phyloP scores from a whole-genome alignment of 2,329 filamentous ascomycete genomes.

The Phialophora tarda region DNA sequence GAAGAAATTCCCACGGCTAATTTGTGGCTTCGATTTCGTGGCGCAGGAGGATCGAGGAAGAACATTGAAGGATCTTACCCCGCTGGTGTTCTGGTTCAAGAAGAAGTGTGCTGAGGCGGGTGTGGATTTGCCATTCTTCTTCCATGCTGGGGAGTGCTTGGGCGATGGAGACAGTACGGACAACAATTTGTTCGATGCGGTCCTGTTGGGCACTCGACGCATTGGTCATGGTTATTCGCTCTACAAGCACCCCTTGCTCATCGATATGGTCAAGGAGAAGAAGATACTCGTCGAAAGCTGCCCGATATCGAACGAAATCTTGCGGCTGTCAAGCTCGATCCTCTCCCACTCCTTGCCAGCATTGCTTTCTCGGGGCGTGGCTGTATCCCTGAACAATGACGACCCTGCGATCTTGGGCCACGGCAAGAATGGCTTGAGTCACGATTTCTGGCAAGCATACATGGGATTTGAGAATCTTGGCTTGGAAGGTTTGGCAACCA shows the following conservation, averaged over 20 bases:
- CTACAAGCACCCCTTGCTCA: conserved; percentile 87
- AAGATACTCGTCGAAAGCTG: conserved; percentile 88
- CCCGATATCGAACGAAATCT: conserved; percentile 87
- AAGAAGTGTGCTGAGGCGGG: conserved; percentile 79
- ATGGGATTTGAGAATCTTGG: conserved; percentile 93
- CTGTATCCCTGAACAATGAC: conserved; percentile 86
- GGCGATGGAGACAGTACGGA: conserved; percentile 79
- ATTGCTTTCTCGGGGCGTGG: conserved; percentile 80
- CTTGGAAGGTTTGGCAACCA: conserved; percentile 78
- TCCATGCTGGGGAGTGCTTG: conserved; percentile 89
- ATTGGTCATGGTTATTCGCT: conserved; percentile 90
- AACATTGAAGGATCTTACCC: conserved; percentile 75
- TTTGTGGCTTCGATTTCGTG: conserved; percentile 88
- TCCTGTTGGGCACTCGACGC: conserved; percentile 82
- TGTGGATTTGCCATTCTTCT: conserved; percentile 89
- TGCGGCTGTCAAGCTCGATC: conserved; percentile 77
- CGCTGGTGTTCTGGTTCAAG: conserved; percentile 91
- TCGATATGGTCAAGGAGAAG: conserved; percentile 87
- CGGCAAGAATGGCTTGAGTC: conserved; percentile 78
- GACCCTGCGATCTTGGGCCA: conserved; percentile 89
- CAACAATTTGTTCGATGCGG: conserved; percentile 84
- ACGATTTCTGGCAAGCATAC: conserved; percentile 92
- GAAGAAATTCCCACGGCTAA: conserved; percentile 74
- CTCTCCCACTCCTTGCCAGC: conserved; percentile 81
- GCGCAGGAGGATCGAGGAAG: conserved; percentile 84